phyloP scores from a whole-genome alignment of 2,329 filamentous ascomycete genomes.

The Colletotrichum sansevieriae region DNA sequence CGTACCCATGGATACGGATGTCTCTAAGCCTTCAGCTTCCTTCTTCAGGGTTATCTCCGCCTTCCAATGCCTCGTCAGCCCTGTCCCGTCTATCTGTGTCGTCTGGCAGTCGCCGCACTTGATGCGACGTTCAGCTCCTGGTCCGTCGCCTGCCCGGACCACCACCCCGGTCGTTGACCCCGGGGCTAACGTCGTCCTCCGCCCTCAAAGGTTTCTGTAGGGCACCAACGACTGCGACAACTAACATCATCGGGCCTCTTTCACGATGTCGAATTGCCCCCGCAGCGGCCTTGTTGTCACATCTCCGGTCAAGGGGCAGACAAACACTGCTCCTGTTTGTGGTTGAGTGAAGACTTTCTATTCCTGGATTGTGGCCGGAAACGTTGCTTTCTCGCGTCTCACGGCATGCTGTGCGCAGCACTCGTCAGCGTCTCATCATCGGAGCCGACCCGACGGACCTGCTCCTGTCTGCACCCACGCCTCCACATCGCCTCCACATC shows the following conservation, averaged over 20 bases:
- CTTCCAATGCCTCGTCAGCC: not conserved
- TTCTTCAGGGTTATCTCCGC: conserved; percentile 10
- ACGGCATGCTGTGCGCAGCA: conserved; percentile 11
- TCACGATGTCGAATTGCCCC: not conserved
- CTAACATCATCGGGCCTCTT: conserved; percentile 5
- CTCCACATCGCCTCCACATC: conserved; percentile 23
- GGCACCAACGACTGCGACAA: conserved; percentile 5
- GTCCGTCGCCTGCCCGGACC: not conserved
- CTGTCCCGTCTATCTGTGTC: not conserved
- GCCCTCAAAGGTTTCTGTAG: not conserved
- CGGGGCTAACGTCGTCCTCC: conserved; percentile 5
- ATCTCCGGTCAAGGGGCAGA: not conserved
- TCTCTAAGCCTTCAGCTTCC: conserved; percentile 8
- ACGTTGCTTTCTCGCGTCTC: conserved; percentile 14
- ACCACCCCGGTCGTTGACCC: not conserved
- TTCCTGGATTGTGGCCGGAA: conserved; percentile 14
- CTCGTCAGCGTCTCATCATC: conserved; percentile 30
- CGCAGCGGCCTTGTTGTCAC: not conserved
- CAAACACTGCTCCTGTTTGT: not conserved
- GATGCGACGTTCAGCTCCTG: not conserved
- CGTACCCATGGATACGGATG: not conserved
- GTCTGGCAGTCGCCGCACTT: too few relatives aligned
- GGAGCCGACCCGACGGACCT: conserved; percentile 34
- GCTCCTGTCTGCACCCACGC: conserved; percentile 16
- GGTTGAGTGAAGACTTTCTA: conserved; percentile 6